These are phyloP conservation scores for Xanthoconium separans DNA, from an alignment of 1,284 basidiomycete genomes.

Conservation along the genomic window DNA sequence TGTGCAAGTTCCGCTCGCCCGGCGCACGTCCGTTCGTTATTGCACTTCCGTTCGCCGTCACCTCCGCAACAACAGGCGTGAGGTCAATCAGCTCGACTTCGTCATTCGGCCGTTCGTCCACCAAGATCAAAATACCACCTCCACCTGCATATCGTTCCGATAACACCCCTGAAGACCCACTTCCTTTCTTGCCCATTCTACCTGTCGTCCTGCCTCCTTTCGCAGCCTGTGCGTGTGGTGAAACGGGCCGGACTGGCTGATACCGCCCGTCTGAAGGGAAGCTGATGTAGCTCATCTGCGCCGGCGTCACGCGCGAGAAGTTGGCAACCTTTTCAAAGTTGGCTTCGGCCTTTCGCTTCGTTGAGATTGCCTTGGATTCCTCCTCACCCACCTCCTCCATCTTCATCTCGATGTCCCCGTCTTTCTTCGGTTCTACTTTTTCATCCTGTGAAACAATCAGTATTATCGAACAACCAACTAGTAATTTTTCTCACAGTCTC, in stretches of 20 bases:
- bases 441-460: constrained; percentile 44
- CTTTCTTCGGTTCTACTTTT: constrained; percentile 55
- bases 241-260: constrained; percentile 87
- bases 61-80: constrained; percentile 41
- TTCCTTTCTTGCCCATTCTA: constrained; percentile 28
- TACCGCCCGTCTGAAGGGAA: constrained; percentile 83
- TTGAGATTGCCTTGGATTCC: constrained; percentile 43
- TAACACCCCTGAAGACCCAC: constrained; percentile 24
- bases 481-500: constrained; percentile 62
- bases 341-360: constrained; percentile 70
- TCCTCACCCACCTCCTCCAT: constrained; percentile 58
- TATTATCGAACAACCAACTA: background rate
- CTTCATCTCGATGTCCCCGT: constrained; percentile 76
- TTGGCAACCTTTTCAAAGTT: constrained; percentile 79
- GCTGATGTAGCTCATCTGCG: constrained; percentile 81
- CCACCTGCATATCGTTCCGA: constrained; percentile 71
- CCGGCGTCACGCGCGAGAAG: constrained; percentile 91
- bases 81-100: constrained; percentile 75
- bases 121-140: constrained; percentile 81
- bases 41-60: constrained; percentile 27
- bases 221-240: constrained; percentile 42
- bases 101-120: constrained; percentile 66
- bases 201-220: constrained; percentile 39
- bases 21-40: constrained; percentile 23
- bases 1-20: constrained; percentile 43